These are phyloP conservation scores for Microbotryomycetes sp. DNA, from an alignment of 1,284 basidiomycete species.

Conservation along the genomic window DNA sequence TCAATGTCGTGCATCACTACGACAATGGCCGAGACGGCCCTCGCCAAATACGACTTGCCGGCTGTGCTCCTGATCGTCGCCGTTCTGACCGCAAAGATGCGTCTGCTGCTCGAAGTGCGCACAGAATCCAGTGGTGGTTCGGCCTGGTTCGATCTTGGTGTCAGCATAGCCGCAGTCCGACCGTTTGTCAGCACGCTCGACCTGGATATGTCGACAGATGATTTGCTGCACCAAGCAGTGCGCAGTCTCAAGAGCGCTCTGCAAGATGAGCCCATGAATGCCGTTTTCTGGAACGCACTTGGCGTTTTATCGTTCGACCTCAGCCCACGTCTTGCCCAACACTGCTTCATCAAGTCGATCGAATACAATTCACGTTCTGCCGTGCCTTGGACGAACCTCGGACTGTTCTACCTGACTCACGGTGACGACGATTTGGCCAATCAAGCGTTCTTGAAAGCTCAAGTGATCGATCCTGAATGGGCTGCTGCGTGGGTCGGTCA, in stretches of 20 bases:
- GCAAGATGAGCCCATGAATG: slow-evolving; percentile 63
- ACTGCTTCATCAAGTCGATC: slow-evolving; percentile 83
- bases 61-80: slow-evolving; percentile 44
- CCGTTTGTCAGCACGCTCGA: slow-evolving; percentile 47
- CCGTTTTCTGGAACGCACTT: slow-evolving; percentile 71
- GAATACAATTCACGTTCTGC: slow-evolving; percentile 64
- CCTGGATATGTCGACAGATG: slow-evolving; percentile 20
- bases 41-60: slow-evolving; percentile 5
- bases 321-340: slow-evolving; percentile 69
- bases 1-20: slow-evolving; percentile 21
- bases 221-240: slow-evolving; percentile 52
- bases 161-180: slow-evolving; percentile 47
- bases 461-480: slow-evolving; percentile 86
- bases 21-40: background rate
- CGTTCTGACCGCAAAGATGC: slow-evolving; percentile 62
- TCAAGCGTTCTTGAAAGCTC: slow-evolving; percentile 77
- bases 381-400: slow-evolving; percentile 78
- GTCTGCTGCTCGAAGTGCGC: slow-evolving; percentile 59
- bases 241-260: slow-evolving; percentile 67
- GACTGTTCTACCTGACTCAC: slow-evolving; percentile 78
- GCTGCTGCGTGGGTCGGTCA: slow-evolving; percentile 90
- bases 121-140: slow-evolving; percentile 54
- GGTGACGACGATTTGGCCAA: slow-evolving; percentile 76
- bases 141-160: slow-evolving; percentile 69
- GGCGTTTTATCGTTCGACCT: slow-evolving; percentile 66